phyloP scores from a whole-genome alignment of 805 yeast species.

The Ogataea philodendri region DNA sequence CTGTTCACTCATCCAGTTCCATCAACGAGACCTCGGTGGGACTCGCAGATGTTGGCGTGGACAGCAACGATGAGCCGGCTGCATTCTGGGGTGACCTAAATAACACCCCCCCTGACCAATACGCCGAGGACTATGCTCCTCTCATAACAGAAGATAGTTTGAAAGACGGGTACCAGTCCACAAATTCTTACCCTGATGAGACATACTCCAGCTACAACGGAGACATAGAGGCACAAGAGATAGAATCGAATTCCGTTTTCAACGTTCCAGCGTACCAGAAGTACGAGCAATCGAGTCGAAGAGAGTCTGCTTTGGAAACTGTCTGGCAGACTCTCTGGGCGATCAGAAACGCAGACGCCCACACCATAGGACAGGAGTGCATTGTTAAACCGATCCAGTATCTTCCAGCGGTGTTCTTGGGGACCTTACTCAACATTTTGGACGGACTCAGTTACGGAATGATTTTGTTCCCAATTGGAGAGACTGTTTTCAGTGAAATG shows the following conservation, averaged over 20 bases:
- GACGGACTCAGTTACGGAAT: conserved; percentile 96
- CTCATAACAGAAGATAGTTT: conserved; percentile 3
- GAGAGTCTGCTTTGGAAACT: conserved; percentile 3
- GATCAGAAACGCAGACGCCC: conserved; percentile 19
- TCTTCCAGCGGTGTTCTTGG: conserved; percentile 82
- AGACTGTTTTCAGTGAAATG: conserved; percentile 67
- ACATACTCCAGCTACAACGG: background rate
- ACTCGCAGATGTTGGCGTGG: conserved; percentile 55
- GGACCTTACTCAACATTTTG: conserved; percentile 77
- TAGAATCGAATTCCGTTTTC: background rate
- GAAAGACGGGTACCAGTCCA: conserved; percentile 6
- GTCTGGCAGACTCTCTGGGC: conserved; percentile 3
- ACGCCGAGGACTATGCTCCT: conserved; percentile 6
- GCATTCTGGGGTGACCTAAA: conserved; percentile 3
- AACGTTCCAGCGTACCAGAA: conserved; percentile 1
- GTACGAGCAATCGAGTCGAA: conserved; percentile 5
- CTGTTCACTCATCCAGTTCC: conserved; percentile 46
- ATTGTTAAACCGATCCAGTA: conserved; percentile 43
- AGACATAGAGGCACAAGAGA: conserved; percentile 11
- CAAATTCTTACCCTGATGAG: background rate
- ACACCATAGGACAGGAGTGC: conserved; percentile 25
- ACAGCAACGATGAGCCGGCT: conserved; percentile 9
- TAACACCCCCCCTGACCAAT: conserved; percentile 8
- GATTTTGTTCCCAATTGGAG: conserved; percentile 93
- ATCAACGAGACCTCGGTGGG: conserved; percentile 58